Evolutionary conservation across 345 rosid species (phyloP).

Genomic region (Populus ilicifolia): DNA sequence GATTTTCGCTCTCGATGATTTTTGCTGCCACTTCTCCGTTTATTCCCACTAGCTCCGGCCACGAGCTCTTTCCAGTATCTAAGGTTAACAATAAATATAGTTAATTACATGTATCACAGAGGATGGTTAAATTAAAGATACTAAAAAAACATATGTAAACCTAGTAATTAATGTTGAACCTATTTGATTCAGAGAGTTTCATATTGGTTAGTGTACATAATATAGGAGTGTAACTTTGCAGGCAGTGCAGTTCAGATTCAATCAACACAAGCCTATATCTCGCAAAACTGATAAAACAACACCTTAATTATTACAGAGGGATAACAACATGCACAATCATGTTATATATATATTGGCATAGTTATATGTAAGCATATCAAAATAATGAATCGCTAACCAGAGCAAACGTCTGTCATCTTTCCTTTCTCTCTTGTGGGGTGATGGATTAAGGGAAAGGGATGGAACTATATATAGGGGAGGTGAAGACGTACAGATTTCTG

Average conservation of each 20-base stretch:
- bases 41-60: conserved; percentile 44
- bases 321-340: too few relatives aligned
- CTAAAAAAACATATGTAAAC: too few relatives aligned
- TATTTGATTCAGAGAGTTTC: too few relatives aligned
- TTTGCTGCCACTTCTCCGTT: conserved; percentile 36
- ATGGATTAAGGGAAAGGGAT: not conserved
- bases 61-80: conserved; percentile 26
- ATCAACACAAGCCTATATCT: too few relatives aligned
- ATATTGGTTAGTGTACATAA: too few relatives aligned
- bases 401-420: not conserved
- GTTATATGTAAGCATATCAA: not conserved
- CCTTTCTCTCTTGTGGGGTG: not conserved
- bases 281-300: too few relatives aligned
- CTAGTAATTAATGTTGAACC: not conserved
- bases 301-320: too few relatives aligned
- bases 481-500: not conserved
- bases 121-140: not conserved
- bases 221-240: too few relatives aligned
- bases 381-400: not conserved
- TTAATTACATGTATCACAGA: not conserved
- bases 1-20: conserved; percentile 34
- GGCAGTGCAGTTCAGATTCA: too few relatives aligned
- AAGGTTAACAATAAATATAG: not conserved
- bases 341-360: too few relatives aligned
- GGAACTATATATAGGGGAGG: not conserved